Evolutionary conservation across 768 basidiomycete species (phyloP).

Genomic region (Amanita jacksonii): DNA sequence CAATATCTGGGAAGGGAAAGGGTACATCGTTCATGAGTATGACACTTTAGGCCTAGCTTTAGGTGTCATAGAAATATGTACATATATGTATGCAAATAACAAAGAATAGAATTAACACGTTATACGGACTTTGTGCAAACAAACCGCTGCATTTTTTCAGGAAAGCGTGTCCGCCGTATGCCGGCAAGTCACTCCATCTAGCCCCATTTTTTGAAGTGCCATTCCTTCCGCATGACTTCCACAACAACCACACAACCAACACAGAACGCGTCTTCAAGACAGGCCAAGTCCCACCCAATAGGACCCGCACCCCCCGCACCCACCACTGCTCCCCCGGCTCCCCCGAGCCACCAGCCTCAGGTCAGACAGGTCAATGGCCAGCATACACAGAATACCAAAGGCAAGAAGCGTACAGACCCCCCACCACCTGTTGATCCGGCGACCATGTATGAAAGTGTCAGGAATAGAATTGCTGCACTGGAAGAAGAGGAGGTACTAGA

Average conservation of each 20-base stretch:
- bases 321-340: conserved; percentile 43
- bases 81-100: neutral
- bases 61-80: neutral
- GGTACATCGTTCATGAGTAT: neutral
- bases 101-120: neutral
- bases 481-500: conserved; percentile 83
- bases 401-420: conserved; percentile 65
- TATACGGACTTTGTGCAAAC: neutral
- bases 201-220: no score
- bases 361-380: conserved; percentile 29
- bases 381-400: conserved; percentile 34
- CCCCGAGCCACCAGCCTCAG: conserved; percentile 36
- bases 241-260: conserved; percentile 34
- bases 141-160: conserved; percentile 6
- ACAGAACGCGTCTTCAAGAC: conserved; percentile 30
- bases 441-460: conserved; percentile 81
- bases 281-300: conserved; percentile 43
- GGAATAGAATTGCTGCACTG: conserved; percentile 80
- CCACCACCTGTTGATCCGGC: conserved; percentile 61
- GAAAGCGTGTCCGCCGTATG: conserved; percentile 1
- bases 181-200: conserved; percentile 1
- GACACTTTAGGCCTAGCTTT: no score
- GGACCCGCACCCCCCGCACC: conserved; percentile 57
- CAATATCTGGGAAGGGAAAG: neutral
- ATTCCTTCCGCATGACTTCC: conserved; percentile 6